Conservation (phyloP, 2,329 filamentous ascomycete genomes). For the Akanthomyces dipterigenus region DNA sequence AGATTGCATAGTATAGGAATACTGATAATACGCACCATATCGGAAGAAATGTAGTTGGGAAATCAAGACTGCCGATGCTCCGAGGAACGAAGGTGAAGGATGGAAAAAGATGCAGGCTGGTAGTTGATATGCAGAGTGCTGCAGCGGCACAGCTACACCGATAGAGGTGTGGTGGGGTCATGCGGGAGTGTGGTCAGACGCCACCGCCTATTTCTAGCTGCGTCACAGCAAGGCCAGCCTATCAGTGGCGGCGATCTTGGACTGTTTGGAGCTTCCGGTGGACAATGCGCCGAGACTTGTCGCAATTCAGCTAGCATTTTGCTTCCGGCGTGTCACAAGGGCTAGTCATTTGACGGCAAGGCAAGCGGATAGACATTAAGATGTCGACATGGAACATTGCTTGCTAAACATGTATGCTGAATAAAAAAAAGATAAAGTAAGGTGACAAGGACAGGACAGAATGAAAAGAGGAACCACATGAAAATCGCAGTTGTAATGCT, state of each 20-base stretch:
- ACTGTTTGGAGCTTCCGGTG: no score
- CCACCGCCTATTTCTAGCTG: not conserved
- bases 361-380: not conserved
- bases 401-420: not conserved
- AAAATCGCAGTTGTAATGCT: not conserved
- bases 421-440: not conserved
- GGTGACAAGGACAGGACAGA: no score
- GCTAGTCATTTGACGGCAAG: not conserved
- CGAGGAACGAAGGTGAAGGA: not conserved
- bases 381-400: not conserved
- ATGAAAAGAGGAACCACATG: not conserved
- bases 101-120: no score
- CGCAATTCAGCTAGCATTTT: not conserved
- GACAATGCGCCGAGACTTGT: not conserved
- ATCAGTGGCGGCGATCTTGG: not conserved
- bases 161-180: not conserved
- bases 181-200: not conserved
- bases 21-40: not conserved
- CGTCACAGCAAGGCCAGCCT: not conserved
- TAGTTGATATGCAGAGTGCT: no score
- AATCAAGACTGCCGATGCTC: not conserved
- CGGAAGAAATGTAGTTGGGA: not conserved
- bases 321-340: not conserved
- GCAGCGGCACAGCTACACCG: not conserved
- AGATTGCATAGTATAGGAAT: not conserved